A percentile compares a stretch with the other conserved stretches of the same genome.
Conservation (phyloP, 179 eudicot species). For the Actinidia chinensis region DNA sequence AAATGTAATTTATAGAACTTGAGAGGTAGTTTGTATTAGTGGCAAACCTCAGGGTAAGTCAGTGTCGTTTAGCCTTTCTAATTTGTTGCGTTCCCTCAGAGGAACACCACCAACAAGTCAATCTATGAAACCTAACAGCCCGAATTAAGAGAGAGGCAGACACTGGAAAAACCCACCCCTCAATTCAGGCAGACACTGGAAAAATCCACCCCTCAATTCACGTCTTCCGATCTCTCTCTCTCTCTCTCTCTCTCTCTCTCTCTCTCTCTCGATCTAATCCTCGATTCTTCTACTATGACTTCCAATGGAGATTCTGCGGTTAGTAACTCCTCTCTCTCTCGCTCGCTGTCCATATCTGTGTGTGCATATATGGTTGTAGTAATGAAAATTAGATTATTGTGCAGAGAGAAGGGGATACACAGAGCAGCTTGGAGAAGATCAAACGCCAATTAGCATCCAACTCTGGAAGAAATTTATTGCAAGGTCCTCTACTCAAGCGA, state of each 20-base stretch:
- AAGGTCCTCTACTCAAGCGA: conserved; percentile 94
- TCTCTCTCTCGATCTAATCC: conserved; percentile 1
- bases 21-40: no score
- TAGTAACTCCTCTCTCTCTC: conserved; percentile 4
- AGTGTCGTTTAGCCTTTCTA: no score
- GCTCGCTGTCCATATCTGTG: neutral
- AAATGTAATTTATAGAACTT: no score
- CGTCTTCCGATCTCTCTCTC: neutral
- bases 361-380: neutral
- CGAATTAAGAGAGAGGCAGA: neutral
- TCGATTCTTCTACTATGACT: conserved; percentile 33
- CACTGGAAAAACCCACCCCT: neutral
- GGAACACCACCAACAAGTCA: neutral
- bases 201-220: neutral
- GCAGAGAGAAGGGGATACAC: conserved; percentile 64
- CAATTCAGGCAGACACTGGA: neutral
- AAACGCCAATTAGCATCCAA: conserved; percentile 83
- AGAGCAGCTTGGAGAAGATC: conserved; percentile 76
- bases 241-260: no score
- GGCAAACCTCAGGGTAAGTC: no score
- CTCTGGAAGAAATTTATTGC: conserved; percentile 78
- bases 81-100: no score
- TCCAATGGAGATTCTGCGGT: conserved; percentile 57
- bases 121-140: conserved; percentile 14
- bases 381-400: conserved; percentile 2